Conservation (phyloP, 2,329 filamentous ascomycete species). For the Didymosphaeria variabile region DNA sequence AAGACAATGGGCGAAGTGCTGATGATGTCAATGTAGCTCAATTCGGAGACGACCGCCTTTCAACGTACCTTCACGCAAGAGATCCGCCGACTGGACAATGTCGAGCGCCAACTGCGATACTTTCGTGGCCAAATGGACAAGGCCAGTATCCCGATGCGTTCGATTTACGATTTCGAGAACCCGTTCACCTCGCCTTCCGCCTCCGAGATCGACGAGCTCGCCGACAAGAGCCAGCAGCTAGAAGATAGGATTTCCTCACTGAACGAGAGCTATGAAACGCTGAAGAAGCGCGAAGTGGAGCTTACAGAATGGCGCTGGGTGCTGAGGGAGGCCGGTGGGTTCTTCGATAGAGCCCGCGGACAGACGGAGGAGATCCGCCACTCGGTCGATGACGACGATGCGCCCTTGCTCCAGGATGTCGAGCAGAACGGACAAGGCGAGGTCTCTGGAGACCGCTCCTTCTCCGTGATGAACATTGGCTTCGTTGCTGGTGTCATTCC, state of each 20-base stretch:
- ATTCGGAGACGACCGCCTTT: slow-evolving; percentile 91
- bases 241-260: slow-evolving; percentile 90
- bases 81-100: slow-evolving; percentile 96
- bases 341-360: slow-evolving; percentile 95
- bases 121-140: slow-evolving; percentile 98
- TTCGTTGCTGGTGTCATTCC: slow-evolving; percentile 97
- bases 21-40: slow-evolving; percentile 70
- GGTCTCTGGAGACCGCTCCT: slow-evolving; percentile 77
- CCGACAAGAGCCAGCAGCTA: slow-evolving; percentile 89
- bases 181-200: slow-evolving; percentile 87
- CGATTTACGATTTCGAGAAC: slow-evolving; percentile 89
- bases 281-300: slow-evolving; percentile 97
- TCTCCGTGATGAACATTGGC: slow-evolving; percentile 98
- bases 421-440: slow-evolving; percentile 81
- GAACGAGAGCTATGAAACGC: slow-evolving; percentile 97
- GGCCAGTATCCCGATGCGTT: slow-evolving; percentile 82
- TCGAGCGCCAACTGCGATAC: slow-evolving; percentile 95
- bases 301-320: slow-evolving; percentile 99
- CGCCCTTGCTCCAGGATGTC: slow-evolving; percentile 89
- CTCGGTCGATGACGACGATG: slow-evolving; percentile 87
- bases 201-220: slow-evolving; percentile 94
- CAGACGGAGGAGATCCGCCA: slow-evolving; percentile 96
- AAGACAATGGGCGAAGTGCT: slow-evolving; percentile 33
- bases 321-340: slow-evolving; percentile 91
- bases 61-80: slow-evolving; percentile 98